Conservation (phyloP, 2,329 filamentous ascomycete species). For the Stylonectria norvegica region DNA sequence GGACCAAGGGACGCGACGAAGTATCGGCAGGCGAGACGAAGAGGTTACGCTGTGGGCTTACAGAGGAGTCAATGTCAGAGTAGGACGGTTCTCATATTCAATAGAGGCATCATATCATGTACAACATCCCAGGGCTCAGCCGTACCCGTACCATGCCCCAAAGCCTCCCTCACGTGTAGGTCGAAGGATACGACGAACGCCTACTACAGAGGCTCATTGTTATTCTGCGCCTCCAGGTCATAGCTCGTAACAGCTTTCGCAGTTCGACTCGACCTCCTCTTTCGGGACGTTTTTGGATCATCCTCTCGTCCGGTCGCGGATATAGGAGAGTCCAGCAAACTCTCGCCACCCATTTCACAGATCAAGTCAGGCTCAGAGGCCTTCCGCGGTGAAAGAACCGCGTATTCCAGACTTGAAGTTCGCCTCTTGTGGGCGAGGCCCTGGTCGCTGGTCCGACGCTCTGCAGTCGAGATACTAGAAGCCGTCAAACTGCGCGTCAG, state of each 20-base stretch:
- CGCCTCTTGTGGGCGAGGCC: conserved; percentile 3
- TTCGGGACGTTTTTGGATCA: conserved; percentile 12
- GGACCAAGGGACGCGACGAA: conserved; percentile 8
- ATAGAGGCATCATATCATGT: conserved; percentile 34
- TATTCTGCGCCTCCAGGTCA: conserved; percentile 17
- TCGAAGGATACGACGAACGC: not conserved
- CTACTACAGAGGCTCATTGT: conserved; percentile 7
- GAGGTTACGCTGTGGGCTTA: conserved; percentile 18
- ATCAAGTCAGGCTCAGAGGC: conserved; percentile 15
- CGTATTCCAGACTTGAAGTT: conserved; percentile 18
- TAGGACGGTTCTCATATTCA: conserved; percentile 28
- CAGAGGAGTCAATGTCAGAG: conserved; percentile 24
- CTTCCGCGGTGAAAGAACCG: conserved; percentile 11
- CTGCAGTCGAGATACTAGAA: conserved; percentile 7
- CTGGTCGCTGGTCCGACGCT: conserved; percentile 1
- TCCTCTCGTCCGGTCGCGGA: conserved; percentile 22
- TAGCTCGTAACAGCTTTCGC: conserved; percentile 4
- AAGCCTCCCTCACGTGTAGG: conserved; percentile 6
- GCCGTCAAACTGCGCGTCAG: conserved; percentile 19
- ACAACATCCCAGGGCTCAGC: conserved; percentile 26
- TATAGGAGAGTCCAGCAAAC: conserved; percentile 18
- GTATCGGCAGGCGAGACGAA: conserved; percentile 19
- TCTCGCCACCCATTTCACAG: conserved; percentile 18
- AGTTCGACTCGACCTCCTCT: conserved; percentile 12
- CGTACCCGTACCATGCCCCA: conserved; percentile 3